Base-by-base conservation (phyloP, 2,329 filamentous ascomycete genomes). In the Xenoacremonium recifei region DNA sequence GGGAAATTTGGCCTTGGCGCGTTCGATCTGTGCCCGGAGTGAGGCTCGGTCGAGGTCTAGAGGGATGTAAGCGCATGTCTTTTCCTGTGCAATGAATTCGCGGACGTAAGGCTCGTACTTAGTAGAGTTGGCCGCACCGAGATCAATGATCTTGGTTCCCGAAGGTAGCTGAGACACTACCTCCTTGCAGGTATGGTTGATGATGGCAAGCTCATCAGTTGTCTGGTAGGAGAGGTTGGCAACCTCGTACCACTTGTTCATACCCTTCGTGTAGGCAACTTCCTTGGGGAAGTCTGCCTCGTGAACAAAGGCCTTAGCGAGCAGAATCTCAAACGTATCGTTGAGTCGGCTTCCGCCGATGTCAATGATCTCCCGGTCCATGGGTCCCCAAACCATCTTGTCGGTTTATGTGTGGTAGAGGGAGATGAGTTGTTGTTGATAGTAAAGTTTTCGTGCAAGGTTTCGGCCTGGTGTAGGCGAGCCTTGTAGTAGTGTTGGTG, bases 271-370 rank as follows among this genome's bases (percentile, higher is more conserved):
- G 35, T 58, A 58, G 3, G 51, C 54, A 3, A 58, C 7, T 16
- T 58, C 55, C 49, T 58, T 55, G 3, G 55, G 54, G 20, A 58
- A 55, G 30, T 50, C 46, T 1, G 27, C 51, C 3, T 48, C 7
- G 4, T 32, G 13, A 1, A 6, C 12, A 12, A 57, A 54, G 2
- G 54, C 53, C 3, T 32, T 13, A 0, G 31, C 31, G 0, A 56
- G 27, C 4, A 55, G 53, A 1, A 18, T 3, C 3, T 53, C 40
- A 3, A 53, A 49, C 0, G 33, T 44, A 3, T 19, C 9, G 7
- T 33, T n/a, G 3, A 55, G 38, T 2, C 25, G 25, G 2, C 45
- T 48, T 3, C 54, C 54, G n/a, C 49, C 51, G n/a, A 56, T 50
- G 29, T 57, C 53, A 32, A 54, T 35, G 37, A 55, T 32, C n/a